phyloP scores from a whole-genome alignment of 345 rosid genomes.

The Dipteronia sinensis region DNA sequence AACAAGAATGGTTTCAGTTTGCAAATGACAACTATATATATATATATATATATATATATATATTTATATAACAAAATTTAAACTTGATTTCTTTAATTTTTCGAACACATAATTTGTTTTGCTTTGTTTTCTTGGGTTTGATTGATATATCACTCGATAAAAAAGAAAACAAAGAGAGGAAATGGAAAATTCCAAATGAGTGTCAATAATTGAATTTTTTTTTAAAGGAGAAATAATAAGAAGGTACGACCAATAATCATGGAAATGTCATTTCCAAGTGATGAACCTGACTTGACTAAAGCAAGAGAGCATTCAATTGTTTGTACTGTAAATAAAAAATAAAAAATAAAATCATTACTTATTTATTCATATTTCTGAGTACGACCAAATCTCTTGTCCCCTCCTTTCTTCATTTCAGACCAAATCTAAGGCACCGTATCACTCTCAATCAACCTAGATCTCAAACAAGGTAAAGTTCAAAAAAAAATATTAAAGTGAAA shows the following conservation, averaged over 20 bases:
- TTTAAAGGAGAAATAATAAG: background rate
- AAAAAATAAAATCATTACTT: too few species aligned
- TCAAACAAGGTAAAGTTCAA: too few species aligned
- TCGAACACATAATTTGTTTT: too few species aligned
- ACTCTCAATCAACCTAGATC: background rate
- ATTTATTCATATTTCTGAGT: background rate
- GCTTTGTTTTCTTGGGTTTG: too few species aligned
- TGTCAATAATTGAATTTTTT: background rate
- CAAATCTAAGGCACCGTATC: background rate
- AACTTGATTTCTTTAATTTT: too few species aligned
- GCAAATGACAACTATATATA: too few species aligned
- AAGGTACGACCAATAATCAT: background rate
- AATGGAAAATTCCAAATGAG: background rate
- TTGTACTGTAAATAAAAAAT: background rate
- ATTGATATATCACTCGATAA: too few species aligned
- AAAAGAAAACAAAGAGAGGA: background rate
- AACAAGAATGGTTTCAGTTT: too few species aligned
- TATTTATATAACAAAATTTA: too few species aligned
- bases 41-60: too few species aligned
- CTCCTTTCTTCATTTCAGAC: background rate
- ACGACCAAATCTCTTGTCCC: background rate
- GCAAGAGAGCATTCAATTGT: background rate
- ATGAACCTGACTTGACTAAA: background rate
- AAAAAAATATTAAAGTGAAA: too few species aligned
- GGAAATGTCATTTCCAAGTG: conserved; percentile 17